Percentiles rank a stretch among this genome's conserved stretches.
Conservation (phyloP, 1,284 basidiomycete genomes). For the Phellopilus nigrolimitatus region DNA sequence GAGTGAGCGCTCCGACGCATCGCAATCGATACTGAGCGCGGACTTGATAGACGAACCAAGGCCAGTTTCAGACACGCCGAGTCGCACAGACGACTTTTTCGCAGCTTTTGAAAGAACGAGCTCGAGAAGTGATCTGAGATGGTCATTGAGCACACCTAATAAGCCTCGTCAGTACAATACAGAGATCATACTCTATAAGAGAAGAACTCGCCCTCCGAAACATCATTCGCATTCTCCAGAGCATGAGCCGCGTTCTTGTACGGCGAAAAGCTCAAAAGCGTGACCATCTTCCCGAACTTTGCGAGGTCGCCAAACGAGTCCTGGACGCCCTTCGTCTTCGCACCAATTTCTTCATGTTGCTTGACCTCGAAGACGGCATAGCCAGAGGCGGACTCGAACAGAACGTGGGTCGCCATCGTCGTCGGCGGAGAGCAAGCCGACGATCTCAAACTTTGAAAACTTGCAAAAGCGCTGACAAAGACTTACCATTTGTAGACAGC, state of each 20-base stretch:
- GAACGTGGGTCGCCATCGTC: slow-evolving; percentile 77
- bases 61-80: slow-evolving; percentile 80
- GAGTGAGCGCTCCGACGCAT: slow-evolving; percentile 81
- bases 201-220: slow-evolving; percentile 82
- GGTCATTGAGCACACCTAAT: slow-evolving; percentile 81
- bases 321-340: slow-evolving; percentile 80
- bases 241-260: slow-evolving; percentile 96
- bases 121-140: slow-evolving; percentile 84
- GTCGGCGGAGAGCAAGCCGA: background rate
- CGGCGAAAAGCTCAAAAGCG: slow-evolving; percentile 87
- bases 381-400: slow-evolving; percentile 94
- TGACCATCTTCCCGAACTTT: slow-evolving; percentile 94
- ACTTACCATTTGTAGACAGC: background rate
- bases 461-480: background rate
- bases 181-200: slow-evolving; percentile 5
- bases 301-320: slow-evolving; percentile 82
- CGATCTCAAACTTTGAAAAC: background rate
- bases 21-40: slow-evolving; percentile 76
- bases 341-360: slow-evolving; percentile 86
- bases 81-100: slow-evolving; percentile 78
- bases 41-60: slow-evolving; percentile 82
- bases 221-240: slow-evolving; percentile 93
- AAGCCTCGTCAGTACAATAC: background rate
- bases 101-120: slow-evolving; percentile 80
- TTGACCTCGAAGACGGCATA: slow-evolving; percentile 93